Evolutionary conservation across 163 green algal genomes (phyloP).

Genomic region (Dunaliella salina): DNA sequence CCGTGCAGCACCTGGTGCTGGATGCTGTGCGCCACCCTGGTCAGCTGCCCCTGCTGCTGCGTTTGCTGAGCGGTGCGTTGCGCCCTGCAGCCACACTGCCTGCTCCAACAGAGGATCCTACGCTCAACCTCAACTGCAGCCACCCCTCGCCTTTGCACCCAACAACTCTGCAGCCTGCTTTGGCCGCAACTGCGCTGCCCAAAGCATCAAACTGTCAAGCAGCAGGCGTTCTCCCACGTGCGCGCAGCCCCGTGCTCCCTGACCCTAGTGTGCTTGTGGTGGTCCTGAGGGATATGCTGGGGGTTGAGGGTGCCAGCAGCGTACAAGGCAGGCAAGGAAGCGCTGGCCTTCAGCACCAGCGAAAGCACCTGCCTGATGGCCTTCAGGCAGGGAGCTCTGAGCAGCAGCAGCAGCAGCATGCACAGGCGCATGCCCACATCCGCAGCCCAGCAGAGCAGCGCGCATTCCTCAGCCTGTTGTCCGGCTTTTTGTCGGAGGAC

Average conservation of each 20-base stretch:
- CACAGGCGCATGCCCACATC: background rate
- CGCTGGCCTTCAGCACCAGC: background rate
- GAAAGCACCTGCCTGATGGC: background rate
- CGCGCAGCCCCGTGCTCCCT: too few species aligned
- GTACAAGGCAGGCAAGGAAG: background rate
- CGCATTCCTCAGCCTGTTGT: background rate
- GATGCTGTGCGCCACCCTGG: background rate
- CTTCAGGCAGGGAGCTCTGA: background rate
- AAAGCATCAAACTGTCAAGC: too few species aligned
- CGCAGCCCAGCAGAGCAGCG: background rate
- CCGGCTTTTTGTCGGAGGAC: background rate
- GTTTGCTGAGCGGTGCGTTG: background rate
- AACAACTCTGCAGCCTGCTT: too few species aligned
- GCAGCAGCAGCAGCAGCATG: background rate
- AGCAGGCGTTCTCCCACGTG: too few species aligned
- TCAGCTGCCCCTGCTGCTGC: slow-evolving; percentile 9
- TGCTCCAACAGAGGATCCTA: too few species aligned
- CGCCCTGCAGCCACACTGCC: too few species aligned
- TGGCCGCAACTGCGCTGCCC: too few species aligned
- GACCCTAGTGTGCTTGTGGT: background rate
- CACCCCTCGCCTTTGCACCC: too few species aligned
- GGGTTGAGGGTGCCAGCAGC: background rate
- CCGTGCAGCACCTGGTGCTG: background rate
- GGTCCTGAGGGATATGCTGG: background rate
- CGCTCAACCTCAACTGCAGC: too few species aligned